These are phyloP conservation scores for Acanthamoeba sp. DNA, from an alignment of 208 protist species.

Conservation along the genomic window DNA sequence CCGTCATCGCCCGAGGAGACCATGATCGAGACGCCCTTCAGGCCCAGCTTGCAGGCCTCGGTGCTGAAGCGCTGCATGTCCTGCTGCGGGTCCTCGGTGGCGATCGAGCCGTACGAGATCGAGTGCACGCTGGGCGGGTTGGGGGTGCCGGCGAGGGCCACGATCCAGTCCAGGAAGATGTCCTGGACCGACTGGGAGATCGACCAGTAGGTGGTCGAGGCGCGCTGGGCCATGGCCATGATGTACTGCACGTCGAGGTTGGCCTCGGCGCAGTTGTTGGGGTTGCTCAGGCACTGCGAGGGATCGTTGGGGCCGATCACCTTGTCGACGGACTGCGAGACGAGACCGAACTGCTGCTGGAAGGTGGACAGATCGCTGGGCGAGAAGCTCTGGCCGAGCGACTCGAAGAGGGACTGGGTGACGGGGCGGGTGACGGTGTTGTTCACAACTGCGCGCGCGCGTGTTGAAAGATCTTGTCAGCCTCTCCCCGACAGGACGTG, in stretches of 20 bases:
- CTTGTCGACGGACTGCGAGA: not conserved
- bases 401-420: constrained; percentile 34
- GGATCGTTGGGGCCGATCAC: constrained; percentile 63
- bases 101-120: constrained; percentile 66
- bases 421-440: not conserved
- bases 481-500: no score
- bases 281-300: not conserved
- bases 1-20: constrained; percentile 83
- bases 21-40: constrained; percentile 76
- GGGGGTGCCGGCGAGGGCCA: constrained; percentile 50
- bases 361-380: not conserved
- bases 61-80: constrained; percentile 51
- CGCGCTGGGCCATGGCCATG: constrained; percentile 40
- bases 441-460: not conserved
- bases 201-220: constrained; percentile 74
- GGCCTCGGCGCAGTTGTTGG: constrained; percentile 45
- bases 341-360: constrained; percentile 17
- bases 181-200: constrained; percentile 13
- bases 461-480: not conserved
- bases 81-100: not conserved
- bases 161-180: constrained; percentile 67
- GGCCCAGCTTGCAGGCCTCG: constrained; percentile 64
- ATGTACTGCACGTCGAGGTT: constrained; percentile 75
- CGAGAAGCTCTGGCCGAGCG: constrained; percentile 57
- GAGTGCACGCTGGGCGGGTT: constrained; percentile 63